These are phyloP conservation scores for Fonsecaea pedrosoi DNA, from an alignment of 2,329 filamentous ascomycete genomes.

Conservation along the genomic window DNA sequence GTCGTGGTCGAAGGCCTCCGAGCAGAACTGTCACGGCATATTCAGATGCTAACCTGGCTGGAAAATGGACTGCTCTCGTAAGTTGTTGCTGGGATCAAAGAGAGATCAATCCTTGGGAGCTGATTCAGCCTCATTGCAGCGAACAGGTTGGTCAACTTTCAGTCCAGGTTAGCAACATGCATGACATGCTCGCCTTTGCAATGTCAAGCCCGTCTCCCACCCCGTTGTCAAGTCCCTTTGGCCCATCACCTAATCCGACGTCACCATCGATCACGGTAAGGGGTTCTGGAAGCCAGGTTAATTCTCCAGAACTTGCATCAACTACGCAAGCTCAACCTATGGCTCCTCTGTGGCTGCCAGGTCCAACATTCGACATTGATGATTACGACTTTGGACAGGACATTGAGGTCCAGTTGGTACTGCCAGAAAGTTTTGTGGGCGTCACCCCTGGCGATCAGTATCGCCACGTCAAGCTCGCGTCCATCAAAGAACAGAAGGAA, in stretches of 20 bases:
- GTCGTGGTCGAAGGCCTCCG: conserved; percentile 19
- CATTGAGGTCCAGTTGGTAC: conserved; percentile 11
- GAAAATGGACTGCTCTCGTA: conserved; percentile 16
- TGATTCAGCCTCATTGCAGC: background rate
- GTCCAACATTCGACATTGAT: conserved; percentile 14
- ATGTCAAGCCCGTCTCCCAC: conserved; percentile 17
- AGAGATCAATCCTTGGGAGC: background rate
- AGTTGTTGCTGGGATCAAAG: background rate
- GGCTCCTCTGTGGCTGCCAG: conserved; percentile 11
- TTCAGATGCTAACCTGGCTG: conserved; percentile 21
- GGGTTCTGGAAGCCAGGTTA: conserved; percentile 1
- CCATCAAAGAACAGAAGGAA: conserved; percentile 16
- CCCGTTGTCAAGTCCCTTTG: conserved; percentile 16
- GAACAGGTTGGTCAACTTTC: conserved; percentile 18
- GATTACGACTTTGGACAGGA: conserved; percentile 9
- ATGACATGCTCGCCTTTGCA: conserved; percentile 16
- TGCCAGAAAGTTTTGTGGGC: conserved; percentile 14
- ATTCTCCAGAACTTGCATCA: conserved; percentile 5
- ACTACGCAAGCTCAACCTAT: conserved; percentile 8
- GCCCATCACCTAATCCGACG: conserved; percentile 10
- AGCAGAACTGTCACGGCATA: conserved; percentile 15
- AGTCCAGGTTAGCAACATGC: conserved; percentile 9
- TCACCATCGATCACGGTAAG: background rate
- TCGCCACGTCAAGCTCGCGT: conserved; percentile 24
- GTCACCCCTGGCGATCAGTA: conserved; percentile 23